A percentile compares a stretch with the other conserved stretches of the same genome.
These are phyloP conservation scores for Fusarium zealandicum DNA, from an alignment of 2,329 filamentous ascomycete species.

Conservation along the genomic window DNA sequence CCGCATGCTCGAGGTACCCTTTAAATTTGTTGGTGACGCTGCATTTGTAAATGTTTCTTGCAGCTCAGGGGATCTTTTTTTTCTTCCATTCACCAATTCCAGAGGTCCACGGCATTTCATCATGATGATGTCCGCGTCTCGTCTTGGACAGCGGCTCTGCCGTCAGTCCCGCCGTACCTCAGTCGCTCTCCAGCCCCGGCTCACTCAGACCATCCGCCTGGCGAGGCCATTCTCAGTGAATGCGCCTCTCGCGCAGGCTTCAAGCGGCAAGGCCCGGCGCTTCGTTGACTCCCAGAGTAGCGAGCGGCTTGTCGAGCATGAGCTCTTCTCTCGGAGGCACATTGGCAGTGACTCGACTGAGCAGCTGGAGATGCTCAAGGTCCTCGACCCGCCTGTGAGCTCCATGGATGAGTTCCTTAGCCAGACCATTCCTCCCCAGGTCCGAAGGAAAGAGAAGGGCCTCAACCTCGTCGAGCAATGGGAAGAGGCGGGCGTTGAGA, in stretches of 20 bases:
- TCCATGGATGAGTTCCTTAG: constrained; percentile 83
- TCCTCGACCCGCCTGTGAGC: constrained; percentile 75
- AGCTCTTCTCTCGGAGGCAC: constrained; percentile 76
- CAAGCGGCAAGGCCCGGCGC: constrained; percentile 21
- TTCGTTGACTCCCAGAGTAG: constrained; percentile 34
- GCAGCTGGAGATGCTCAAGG: constrained; percentile 78
- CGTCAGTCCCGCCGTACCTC: constrained; percentile 36
- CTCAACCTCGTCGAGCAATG: constrained; percentile 42
- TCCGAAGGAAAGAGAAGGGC: constrained; percentile 50
- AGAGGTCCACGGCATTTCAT: constrained; percentile 19
- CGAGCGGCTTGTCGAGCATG: constrained; percentile 34
- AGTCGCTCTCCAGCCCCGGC: constrained; percentile 29
- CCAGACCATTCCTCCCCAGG: constrained; percentile 81
- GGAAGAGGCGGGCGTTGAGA: constrained; percentile 36
- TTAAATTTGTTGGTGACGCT: constrained; percentile 27
- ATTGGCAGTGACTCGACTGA: constrained; percentile 79
- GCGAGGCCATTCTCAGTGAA: constrained; percentile 30
- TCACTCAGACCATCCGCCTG: constrained; percentile 22
- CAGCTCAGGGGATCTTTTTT: constrained; percentile 1
- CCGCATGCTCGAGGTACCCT: constrained; percentile 24
- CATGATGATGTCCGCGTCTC: constrained; percentile 41
- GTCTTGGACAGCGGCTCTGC: constrained; percentile 39
- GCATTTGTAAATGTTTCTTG: constrained; percentile 5
- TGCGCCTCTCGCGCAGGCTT: constrained; percentile 10
- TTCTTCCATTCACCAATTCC: neutral